phyloP scores from a whole-genome alignment of 495 filamentous ascomycete genomes.

The Cercophora sp. region DNA sequence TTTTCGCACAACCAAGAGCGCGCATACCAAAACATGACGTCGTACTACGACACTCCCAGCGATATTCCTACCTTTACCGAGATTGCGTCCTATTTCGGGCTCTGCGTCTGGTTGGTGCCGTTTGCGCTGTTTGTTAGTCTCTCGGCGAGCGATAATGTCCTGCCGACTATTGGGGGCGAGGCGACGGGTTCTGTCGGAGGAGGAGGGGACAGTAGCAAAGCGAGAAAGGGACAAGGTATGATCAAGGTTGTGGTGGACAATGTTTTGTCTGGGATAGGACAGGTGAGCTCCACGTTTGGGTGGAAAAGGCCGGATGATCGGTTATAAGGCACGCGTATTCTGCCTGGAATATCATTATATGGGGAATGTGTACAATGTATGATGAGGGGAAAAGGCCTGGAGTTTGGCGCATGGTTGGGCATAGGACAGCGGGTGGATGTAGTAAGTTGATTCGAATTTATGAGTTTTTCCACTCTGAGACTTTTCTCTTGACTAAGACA shows the following conservation, averaged over 20 bases:
- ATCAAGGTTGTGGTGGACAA: constrained; percentile 84
- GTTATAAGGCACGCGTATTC: constrained; percentile 9
- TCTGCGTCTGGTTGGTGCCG: constrained; percentile 94
- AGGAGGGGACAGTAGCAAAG: constrained; percentile 42
- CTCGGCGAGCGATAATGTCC: constrained; percentile 87
- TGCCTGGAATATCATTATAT: background rate
- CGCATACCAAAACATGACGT: constrained; percentile 41
- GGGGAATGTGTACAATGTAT: background rate
- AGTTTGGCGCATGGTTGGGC: background rate
- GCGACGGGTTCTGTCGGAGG: constrained; percentile 28
- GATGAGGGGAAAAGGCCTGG: background rate
- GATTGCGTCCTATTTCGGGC: constrained; percentile 91
- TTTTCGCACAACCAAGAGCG: constrained; percentile 64
- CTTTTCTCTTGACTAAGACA: too few relatives aligned
- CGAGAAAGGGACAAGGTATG: constrained; percentile 71
- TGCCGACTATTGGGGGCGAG: constrained; percentile 72
- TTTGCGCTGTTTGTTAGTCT: constrained; percentile 93
- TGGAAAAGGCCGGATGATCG: constrained; percentile 45
- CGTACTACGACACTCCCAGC: constrained; percentile 54
- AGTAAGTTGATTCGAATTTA: too few relatives aligned
- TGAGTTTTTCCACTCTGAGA: too few relatives aligned
- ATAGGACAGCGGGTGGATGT: too few relatives aligned
- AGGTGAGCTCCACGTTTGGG: constrained; percentile 70
- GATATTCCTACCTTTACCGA: constrained; percentile 84
- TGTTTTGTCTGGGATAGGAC: constrained; percentile 65